These are phyloP conservation scores for Tulasnella calospora DNA, from an alignment of 768 basidiomycete genomes.

Conservation along the genomic window DNA sequence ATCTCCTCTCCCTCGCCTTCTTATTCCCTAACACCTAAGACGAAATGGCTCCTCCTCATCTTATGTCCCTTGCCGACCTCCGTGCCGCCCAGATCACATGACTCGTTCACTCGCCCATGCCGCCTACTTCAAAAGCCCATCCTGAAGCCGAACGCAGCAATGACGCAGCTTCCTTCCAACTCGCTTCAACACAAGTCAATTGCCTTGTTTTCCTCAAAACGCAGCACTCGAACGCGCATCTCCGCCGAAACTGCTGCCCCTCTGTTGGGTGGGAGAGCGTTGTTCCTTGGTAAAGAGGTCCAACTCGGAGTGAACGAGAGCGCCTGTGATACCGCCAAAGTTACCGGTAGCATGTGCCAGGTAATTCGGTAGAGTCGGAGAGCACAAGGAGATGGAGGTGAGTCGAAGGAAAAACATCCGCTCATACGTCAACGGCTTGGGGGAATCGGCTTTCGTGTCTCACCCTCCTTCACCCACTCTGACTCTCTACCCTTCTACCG, in stretches of 20 bases:
- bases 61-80: too few relatives aligned
- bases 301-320: too few relatives aligned
- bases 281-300: too few relatives aligned
- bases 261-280: too few relatives aligned
- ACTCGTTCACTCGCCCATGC: conserved; percentile 53
- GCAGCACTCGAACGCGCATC: conserved; percentile 86
- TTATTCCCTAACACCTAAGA: neutral
- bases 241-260: conserved; percentile 80
- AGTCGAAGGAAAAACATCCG: too few relatives aligned
- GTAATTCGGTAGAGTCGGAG: conserved; percentile 96
- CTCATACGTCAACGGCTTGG: too few relatives aligned
- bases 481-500: too few relatives aligned
- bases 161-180: conserved; percentile 56
- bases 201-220: conserved; percentile 87
- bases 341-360: conserved; percentile 92
- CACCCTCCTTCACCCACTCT: neutral
- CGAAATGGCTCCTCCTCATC: conserved; percentile 28
- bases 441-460: conserved; percentile 18
- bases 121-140: too few relatives aligned
- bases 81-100: conserved; percentile 70
- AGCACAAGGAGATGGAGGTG: too few relatives aligned
- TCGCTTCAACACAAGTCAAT: too few relatives aligned
- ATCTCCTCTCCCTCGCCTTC: too few relatives aligned
- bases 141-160: conserved; percentile 9
- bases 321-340: conserved; percentile 75